Evolutionary conservation across 805 yeast species (phyloP).

Genomic region (Saturnispora bothae): DNA sequence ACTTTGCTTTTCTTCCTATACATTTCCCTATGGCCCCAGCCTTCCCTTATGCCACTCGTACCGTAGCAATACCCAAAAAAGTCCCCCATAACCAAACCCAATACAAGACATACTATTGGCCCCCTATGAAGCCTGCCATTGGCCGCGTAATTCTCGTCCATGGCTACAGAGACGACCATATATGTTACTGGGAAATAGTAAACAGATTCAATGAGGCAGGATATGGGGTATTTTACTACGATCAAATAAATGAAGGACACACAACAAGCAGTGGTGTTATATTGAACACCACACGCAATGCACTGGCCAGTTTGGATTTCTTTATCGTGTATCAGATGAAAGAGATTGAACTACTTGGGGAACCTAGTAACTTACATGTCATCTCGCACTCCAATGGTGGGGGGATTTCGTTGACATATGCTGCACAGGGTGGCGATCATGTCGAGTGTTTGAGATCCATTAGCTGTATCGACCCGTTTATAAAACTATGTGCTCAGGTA

Average conservation of each 20-base stretch:
- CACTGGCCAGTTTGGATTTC: slow-evolving; percentile 49
- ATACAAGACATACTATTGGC: slow-evolving; percentile 7
- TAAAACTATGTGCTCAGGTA: slow-evolving; percentile 32
- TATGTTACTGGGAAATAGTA: slow-evolving; percentile 38
- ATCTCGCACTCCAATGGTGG: slow-evolving; percentile 81
- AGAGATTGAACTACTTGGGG: slow-evolving; percentile 19
- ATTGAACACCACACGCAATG: slow-evolving; percentile 42
- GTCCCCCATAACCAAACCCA: too few species aligned
- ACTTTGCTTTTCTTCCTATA: too few species aligned
- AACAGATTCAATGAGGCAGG: slow-evolving; percentile 45
- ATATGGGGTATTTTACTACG: slow-evolving; percentile 57
- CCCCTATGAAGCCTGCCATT: slow-evolving; percentile 18
- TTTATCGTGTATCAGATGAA: slow-evolving; percentile 38
- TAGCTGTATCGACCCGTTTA: slow-evolving; percentile 49
- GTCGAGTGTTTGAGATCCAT: slow-evolving; percentile 34
- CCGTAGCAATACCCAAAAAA: too few species aligned
- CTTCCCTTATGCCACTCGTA: too few species aligned
- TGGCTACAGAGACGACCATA: slow-evolving; percentile 57
- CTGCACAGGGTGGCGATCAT: slow-evolving; percentile 35
- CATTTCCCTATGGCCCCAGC: too few species aligned
- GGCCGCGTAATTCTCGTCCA: slow-evolving; percentile 57
- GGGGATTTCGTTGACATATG: slow-evolving; percentile 57
- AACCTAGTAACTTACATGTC: slow-evolving; percentile 35
- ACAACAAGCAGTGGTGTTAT: slow-evolving; percentile 48
- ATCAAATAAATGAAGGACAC: slow-evolving; percentile 67